A percentile compares a stretch with the other conserved stretches of the same genome.
Conservation (phyloP, 2,329 filamentous ascomycete genomes). For the Epichloe gansuensis region DNA sequence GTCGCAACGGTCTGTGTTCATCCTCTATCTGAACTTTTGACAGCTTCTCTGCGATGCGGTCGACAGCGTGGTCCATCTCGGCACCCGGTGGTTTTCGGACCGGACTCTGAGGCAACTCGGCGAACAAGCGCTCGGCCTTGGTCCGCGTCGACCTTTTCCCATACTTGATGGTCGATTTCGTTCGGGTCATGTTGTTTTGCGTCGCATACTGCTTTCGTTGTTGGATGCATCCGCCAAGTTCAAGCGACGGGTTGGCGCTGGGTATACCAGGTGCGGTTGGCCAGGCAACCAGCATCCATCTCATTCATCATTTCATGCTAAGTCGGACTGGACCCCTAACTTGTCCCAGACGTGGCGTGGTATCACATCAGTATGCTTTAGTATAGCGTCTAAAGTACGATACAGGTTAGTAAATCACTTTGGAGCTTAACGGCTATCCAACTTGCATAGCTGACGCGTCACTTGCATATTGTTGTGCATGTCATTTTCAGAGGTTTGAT, state of each 20-base stretch:
- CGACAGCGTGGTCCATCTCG: conserved; percentile 15
- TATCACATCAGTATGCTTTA: too few relatives aligned
- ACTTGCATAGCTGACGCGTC: too few relatives aligned
- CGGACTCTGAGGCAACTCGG: conserved; percentile 39
- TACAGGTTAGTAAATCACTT: too few relatives aligned
- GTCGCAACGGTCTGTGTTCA: conserved; percentile 3
- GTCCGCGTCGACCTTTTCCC: conserved; percentile 36
- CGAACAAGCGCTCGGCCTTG: conserved; percentile 35
- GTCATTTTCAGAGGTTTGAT: too few relatives aligned
- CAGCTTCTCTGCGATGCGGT: conserved; percentile 22
- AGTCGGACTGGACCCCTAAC: too few relatives aligned
- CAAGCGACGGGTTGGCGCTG: not conserved
- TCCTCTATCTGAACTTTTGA: conserved; percentile 18
- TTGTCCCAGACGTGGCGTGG: too few relatives aligned
- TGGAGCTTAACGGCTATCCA: too few relatives aligned
- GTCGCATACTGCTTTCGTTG: not conserved
- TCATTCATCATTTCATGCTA: too few relatives aligned
- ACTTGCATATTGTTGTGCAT: too few relatives aligned
- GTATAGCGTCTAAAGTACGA: too few relatives aligned
- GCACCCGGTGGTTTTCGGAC: conserved; percentile 18
- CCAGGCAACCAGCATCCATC: conserved; percentile 5
- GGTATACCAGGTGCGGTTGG: conserved; percentile 1
- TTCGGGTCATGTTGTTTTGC: conserved; percentile 30
- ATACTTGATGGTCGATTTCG: conserved; percentile 33
- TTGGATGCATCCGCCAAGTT: not conserved